Conservation (phyloP, 2,329 filamentous ascomycete species). For the Calcarisporium arbuscula region DNA sequence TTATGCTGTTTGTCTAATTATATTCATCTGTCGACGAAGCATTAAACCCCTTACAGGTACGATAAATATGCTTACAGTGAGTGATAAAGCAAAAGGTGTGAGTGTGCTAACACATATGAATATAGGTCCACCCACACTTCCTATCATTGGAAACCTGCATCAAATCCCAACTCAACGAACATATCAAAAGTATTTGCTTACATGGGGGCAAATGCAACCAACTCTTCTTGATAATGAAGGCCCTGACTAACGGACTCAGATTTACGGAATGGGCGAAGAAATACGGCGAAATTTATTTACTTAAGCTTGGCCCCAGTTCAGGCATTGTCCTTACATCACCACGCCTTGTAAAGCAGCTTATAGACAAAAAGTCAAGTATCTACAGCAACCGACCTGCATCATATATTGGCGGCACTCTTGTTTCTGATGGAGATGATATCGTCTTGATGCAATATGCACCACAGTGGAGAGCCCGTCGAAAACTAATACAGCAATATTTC, state of each 20-base stretch:
- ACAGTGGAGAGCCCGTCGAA: constrained; percentile 38
- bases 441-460: constrained; percentile 13
- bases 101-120: no score
- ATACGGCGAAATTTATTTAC: constrained; percentile 35
- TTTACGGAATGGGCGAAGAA: constrained; percentile 29
- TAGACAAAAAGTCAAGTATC: constrained; percentile 20
- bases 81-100: no score
- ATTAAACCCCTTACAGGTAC: no score
- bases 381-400: constrained; percentile 36
- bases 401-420: constrained; percentile 33
- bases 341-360: background rate
- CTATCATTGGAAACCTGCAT: constrained; percentile 34
- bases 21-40: no score
- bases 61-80: no score
- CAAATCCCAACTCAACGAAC: constrained; percentile 9
- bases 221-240: background rate
- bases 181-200: constrained; percentile 8
- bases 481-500: constrained; percentile 36
- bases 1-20: no score
- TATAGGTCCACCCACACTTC: constrained; percentile 31
- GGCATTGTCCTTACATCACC: constrained; percentile 26
- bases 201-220: constrained; percentile 24
- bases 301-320: constrained; percentile 35
- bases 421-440: constrained; percentile 39
- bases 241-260: background rate